These are phyloP conservation scores for Cantharellus anzutake DNA, from an alignment of 768 basidiomycete species.

Conservation along the genomic window DNA sequence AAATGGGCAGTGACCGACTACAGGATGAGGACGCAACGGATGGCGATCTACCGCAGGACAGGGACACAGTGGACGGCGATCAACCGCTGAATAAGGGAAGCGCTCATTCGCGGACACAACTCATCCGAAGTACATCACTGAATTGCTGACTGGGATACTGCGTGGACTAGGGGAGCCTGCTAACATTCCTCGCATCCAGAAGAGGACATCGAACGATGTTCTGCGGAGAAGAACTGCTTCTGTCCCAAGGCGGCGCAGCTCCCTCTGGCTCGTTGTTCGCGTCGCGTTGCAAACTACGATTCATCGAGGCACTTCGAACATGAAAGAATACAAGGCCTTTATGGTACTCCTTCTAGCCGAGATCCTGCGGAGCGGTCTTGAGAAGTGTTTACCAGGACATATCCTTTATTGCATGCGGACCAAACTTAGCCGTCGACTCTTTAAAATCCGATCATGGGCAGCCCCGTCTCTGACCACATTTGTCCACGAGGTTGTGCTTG, in stretches of 20 bases:
- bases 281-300: constrained; percentile 23
- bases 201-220: constrained; percentile 30
- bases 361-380: constrained; percentile 13
- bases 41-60: too few relatives aligned
- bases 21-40: too few relatives aligned
- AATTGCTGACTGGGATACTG: constrained; percentile 30
- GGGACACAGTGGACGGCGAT: too few relatives aligned
- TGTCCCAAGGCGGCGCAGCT: constrained; percentile 31
- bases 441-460: constrained; percentile 4
- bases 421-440: constrained; percentile 14
- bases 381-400: constrained; percentile 12
- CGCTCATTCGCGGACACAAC: constrained; percentile 15
- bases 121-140: constrained; percentile 30
- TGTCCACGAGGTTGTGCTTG: not conserved
- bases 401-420: constrained; percentile 15
- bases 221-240: constrained; percentile 19
- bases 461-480: not conserved
- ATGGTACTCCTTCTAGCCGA: constrained; percentile 23
- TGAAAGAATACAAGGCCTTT: constrained; percentile 27
- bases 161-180: constrained; percentile 20
- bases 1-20: too few relatives aligned
- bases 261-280: constrained; percentile 31
- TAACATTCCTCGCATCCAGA: constrained; percentile 17
- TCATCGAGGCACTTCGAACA: not conserved
- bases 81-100: too few relatives aligned